Conservation (phyloP, 768 basidiomycete genomes). For the Trametes gibbosa region DNA sequence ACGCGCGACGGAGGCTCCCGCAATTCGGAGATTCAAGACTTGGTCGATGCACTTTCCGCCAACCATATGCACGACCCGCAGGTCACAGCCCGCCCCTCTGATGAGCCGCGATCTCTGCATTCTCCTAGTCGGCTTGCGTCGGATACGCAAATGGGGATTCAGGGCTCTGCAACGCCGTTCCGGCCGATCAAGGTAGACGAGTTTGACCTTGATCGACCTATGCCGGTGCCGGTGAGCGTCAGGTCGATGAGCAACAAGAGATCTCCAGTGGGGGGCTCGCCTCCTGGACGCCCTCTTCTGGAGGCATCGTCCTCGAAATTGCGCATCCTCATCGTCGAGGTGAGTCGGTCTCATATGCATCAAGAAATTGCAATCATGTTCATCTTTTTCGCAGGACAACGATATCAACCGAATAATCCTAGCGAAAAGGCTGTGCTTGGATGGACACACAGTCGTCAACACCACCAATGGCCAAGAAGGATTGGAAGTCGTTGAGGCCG, state of each 20-base stretch:
- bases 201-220: conserved; percentile 9
- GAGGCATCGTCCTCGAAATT: conserved; percentile 22
- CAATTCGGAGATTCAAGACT: conserved; percentile 32
- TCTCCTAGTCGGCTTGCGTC: background rate
- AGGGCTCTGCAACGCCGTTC: conserved; percentile 31
- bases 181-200: conserved; percentile 36
- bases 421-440: conserved; percentile 60
- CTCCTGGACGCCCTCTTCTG: background rate
- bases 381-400: conserved; percentile 52
- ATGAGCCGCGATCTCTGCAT: background rate
- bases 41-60: conserved; percentile 48
- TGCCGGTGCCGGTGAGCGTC: background rate
- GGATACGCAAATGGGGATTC: conserved; percentile 9
- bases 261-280: background rate
- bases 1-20: conserved; percentile 23
- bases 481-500: conserved; percentile 53
- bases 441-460: conserved; percentile 62
- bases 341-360: conserved; percentile 25
- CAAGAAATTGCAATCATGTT: background rate
- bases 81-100: background rate
- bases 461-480: conserved; percentile 78
- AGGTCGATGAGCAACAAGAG: background rate
- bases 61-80: conserved; percentile 8
- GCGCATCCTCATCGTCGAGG: conserved; percentile 69
- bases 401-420: conserved; percentile 71